Percentiles rank a stretch among this genome's conserved stretches.
Evolutionary conservation across 371 early-diverging fungal species (phyloP).

Genomic region (Smittium culicis): DNA sequence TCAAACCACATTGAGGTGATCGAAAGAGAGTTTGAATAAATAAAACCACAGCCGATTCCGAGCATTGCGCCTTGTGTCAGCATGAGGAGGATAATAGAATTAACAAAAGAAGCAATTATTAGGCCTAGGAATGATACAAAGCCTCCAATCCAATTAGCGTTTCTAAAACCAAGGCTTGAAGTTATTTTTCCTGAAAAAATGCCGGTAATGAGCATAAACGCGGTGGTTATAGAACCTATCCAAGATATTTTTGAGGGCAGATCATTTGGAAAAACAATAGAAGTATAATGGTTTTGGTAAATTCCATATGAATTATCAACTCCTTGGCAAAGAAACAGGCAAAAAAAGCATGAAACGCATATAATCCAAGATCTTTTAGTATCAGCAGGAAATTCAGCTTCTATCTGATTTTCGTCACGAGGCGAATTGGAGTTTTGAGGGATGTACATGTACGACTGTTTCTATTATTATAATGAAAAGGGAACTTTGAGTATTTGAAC

Average conservation of each 20-base stretch:
- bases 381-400: conserved; percentile 20
- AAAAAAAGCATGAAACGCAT: conserved; percentile 24
- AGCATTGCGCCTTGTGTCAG: conserved; percentile 57
- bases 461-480: too few species aligned
- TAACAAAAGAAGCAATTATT: conserved; percentile 41
- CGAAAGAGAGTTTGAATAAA: conserved; percentile 38
- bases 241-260: conserved; percentile 25
- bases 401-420: too few species aligned
- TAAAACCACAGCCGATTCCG: conserved; percentile 44
- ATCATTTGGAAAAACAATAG: conserved; percentile 21
- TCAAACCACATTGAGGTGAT: conserved; percentile 64
- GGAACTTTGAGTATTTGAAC: too few species aligned
- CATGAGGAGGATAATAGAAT: conserved; percentile 43
- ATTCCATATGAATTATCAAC: conserved; percentile 33
- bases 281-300: conserved; percentile 30
- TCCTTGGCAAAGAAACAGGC: conserved; percentile 29
- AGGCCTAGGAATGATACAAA: conserved; percentile 36
- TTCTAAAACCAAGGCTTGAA: conserved; percentile 45
- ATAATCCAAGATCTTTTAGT: conserved; percentile 31
- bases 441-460: too few species aligned
- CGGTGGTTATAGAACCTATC: conserved; percentile 29
- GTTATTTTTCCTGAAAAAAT: conserved; percentile 35
- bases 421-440: too few species aligned
- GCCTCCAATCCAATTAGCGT: conserved; percentile 44
- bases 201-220: conserved; percentile 28